Conservation (phyloP, 2,329 filamentous ascomycete species). For the Ophiocordyceps camponoti-saundersi region DNA sequence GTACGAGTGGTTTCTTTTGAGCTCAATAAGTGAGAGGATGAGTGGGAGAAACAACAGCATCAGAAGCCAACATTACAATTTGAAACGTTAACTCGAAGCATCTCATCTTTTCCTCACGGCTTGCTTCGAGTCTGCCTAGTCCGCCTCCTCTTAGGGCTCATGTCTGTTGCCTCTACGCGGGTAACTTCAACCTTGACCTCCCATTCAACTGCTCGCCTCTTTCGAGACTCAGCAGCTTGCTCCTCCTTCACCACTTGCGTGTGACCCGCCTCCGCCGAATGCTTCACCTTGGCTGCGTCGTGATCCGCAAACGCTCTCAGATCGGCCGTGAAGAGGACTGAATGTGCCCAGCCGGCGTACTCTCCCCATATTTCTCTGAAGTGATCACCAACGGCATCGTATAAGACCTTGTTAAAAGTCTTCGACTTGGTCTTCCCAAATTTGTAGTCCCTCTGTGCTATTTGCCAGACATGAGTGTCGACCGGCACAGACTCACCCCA, state of each 20-base stretch:
- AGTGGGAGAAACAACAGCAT: too few species aligned
- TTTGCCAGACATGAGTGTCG: conserved; percentile 98
- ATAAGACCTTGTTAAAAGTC: conserved; percentile 74
- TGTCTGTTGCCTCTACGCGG: conserved; percentile 8
- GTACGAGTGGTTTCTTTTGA: too few species aligned
- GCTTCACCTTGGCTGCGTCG: conserved; percentile 9
- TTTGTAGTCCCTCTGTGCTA: conserved; percentile 87
- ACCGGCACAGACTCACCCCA: conserved; percentile 94
- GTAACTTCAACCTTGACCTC: conserved; percentile 8
- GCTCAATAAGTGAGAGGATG: too few species aligned
- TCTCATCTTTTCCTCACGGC: background rate
- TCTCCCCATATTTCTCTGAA: conserved; percentile 83
- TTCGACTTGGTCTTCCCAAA: conserved; percentile 75
- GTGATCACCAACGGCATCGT: conserved; percentile 78
- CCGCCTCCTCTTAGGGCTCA: conserved; percentile 12
- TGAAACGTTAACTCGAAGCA: too few species aligned
- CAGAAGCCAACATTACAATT: too few species aligned
- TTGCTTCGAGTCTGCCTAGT: conserved; percentile 3
- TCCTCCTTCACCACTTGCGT: conserved; percentile 8
- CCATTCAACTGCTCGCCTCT: conserved; percentile 1
- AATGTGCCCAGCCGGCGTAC: conserved; percentile 95
- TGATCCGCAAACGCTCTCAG: conserved; percentile 67
- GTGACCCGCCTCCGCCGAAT: conserved; percentile 8
- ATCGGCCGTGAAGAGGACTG: conserved; percentile 89
- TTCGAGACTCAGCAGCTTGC: conserved; percentile 3